phyloP scores from a whole-genome alignment of 768 basidiomycete genomes.

The Rhizopogon rudus region DNA sequence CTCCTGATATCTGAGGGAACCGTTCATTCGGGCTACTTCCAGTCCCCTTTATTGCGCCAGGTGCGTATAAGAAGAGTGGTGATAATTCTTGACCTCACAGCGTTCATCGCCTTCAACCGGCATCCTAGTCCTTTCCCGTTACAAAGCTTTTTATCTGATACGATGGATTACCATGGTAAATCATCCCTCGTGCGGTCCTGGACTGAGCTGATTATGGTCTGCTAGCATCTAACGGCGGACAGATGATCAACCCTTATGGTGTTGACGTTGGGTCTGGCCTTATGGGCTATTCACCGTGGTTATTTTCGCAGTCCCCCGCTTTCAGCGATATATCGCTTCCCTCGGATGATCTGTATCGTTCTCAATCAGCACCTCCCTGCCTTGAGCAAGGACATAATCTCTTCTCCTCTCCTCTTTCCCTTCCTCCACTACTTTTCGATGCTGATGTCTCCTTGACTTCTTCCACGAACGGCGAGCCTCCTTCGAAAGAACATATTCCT shows the following conservation, averaged over 20 bases:
- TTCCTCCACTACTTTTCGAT: background rate
- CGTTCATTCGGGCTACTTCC: background rate
- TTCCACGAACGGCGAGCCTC: background rate
- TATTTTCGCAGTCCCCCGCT: background rate
- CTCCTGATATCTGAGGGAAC: background rate
- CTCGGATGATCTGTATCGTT: slow-evolving; percentile 2
- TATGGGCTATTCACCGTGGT: background rate
- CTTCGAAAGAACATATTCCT: slow-evolving; percentile 28
- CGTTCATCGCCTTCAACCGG: background rate
- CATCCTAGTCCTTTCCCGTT: background rate
- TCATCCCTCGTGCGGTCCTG: background rate
- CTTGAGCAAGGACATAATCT: background rate
- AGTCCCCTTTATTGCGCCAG: background rate
- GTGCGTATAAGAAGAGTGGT: background rate
- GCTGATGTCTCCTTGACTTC: background rate
- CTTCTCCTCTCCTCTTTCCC: background rate
- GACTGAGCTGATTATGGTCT: background rate
- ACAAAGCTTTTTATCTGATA: background rate
- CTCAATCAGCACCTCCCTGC: slow-evolving; percentile 9
- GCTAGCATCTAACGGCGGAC: background rate
- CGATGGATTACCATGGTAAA: background rate
- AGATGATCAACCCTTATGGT: background rate
- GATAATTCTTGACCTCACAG: background rate
- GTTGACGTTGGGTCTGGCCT: background rate
- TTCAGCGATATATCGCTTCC: background rate